Percentiles rank a stretch among this genome's conserved stretches.
Evolutionary conservation across 129 eudicot species (phyloP).

Genomic region (Apium graveolens): DNA sequence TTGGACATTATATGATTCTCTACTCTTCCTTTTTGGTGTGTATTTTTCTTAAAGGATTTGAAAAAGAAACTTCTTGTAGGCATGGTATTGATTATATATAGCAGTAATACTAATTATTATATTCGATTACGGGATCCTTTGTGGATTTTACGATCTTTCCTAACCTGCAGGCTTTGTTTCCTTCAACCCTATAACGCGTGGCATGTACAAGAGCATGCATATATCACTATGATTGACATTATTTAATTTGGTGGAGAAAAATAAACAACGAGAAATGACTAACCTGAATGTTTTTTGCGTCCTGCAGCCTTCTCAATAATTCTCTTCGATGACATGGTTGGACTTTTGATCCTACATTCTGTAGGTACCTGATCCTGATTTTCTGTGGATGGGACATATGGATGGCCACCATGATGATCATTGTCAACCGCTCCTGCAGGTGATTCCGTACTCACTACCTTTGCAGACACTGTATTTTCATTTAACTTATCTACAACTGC

Average conservation of each 20-base stretch:
- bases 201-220: not conserved
- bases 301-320: not conserved
- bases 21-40: not conserved
- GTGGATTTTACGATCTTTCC: not conserved
- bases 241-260: not conserved
- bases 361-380: not conserved
- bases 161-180: not conserved
- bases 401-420: not conserved
- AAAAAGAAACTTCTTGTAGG: not conserved
- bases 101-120: not conserved
- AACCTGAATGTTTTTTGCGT: conserved; percentile 19
- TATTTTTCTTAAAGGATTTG: not conserved
- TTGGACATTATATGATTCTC: not conserved
- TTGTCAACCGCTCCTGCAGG: not conserved
- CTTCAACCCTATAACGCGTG: not conserved
- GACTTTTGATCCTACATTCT: not conserved
- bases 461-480: conserved; percentile 1
- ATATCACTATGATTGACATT: not conserved
- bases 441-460: not conserved
- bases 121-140: not conserved
- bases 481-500: not conserved
- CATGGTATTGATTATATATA: not conserved
- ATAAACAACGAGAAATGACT: conserved; percentile 13
- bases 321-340: not conserved
- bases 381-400: not conserved